Base-by-base conservation (phyloP, 768 basidiomycete genomes). In the Amanita inopinata region DNA sequence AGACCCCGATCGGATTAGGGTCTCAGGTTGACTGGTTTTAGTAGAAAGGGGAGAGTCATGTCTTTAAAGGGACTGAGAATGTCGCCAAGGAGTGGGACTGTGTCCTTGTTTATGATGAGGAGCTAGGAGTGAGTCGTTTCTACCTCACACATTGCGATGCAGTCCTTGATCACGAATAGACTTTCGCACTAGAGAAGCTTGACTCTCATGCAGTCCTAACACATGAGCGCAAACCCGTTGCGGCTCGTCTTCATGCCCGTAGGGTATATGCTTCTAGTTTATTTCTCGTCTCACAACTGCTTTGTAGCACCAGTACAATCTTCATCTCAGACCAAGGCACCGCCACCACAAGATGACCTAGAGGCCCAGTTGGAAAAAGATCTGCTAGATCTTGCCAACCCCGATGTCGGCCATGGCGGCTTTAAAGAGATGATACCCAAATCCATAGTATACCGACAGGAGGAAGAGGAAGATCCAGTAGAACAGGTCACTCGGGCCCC, bases 21-120 rank as follows among this genome's bases (percentile, higher is more conserved):
- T n/a, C n/a, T 28, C 42, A 28, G 33, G 40, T 42, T 37, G 2
- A 44, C 25, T 43, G 28, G 30, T 40, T 46, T 11, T 32, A 24
- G 37, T 52, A 80, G 78, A 55, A 63, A 2, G 70, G 67, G 12
- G 76, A 82, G 45, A 68, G 56, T 9, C 69, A 77, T 51, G 51
- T 72, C 27, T 87, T 78, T 52, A 62, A 59, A 28, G 85, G 84
- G 2, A 51, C 54, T 5, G 83, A 83, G 52, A 63, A 63, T 11
- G 59, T 71, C 1, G 70, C 79, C 5, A 82, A 76, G 54, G 82
- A 86, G 34, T 69, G 69, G 51, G 83, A 87, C 38, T 90, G 86
- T 49, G 74, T 88, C 5, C 66, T 90, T 30, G 80, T 89, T 33
- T 89, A 80, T 52, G 85, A 90, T 55, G 83, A 84, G 53, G 80